These are phyloP conservation scores for Neurospora tetraspora DNA, from an alignment of 495 filamentous ascomycete genomes.

Conservation along the genomic window DNA sequence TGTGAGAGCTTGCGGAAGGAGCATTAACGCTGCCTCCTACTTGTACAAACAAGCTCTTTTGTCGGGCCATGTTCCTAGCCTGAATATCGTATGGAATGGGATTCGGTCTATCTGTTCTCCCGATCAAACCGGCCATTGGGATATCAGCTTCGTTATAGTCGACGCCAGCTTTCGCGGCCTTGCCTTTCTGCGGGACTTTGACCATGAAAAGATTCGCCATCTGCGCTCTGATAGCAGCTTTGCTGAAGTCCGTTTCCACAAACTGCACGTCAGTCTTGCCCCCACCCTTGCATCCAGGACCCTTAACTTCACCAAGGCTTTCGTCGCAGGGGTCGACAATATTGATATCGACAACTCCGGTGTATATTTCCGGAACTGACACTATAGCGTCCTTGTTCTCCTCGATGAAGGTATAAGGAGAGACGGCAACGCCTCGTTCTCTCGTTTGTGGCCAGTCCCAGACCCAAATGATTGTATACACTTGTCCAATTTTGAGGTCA, in stretches of 20 bases:
- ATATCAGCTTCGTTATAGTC: conserved; percentile 9
- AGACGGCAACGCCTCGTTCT: conserved; percentile 14
- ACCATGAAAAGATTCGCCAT: conserved; percentile 28
- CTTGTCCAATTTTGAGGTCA: conserved; percentile 37
- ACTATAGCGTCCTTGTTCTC: conserved; percentile 36
- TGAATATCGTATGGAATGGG: background rate
- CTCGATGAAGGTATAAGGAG: conserved; percentile 15
- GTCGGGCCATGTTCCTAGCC: background rate
- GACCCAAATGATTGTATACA: conserved; percentile 79
- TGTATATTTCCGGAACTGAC: conserved; percentile 55
- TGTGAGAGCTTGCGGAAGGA: background rate
- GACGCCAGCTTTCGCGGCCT: conserved; percentile 6
- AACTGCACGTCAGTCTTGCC: conserved; percentile 16
- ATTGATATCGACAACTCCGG: conserved; percentile 70
- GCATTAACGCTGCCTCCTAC: background rate
- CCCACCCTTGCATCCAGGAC: conserved; percentile 14
- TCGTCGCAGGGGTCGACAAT: conserved; percentile 30
- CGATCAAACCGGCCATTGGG: conserved; percentile 14
- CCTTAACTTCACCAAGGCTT: conserved; percentile 21
- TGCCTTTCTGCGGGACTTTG: conserved; percentile 17
- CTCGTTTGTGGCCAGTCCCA: conserved; percentile 70
- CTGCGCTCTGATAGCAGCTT: conserved; percentile 26
- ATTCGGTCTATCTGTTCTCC: background rate
- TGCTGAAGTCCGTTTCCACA: conserved; percentile 12
- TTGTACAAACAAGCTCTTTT: background rate